Base-by-base conservation (phyloP, 2,329 filamentous ascomycete species). In the Sporothrix mexicana region DNA sequence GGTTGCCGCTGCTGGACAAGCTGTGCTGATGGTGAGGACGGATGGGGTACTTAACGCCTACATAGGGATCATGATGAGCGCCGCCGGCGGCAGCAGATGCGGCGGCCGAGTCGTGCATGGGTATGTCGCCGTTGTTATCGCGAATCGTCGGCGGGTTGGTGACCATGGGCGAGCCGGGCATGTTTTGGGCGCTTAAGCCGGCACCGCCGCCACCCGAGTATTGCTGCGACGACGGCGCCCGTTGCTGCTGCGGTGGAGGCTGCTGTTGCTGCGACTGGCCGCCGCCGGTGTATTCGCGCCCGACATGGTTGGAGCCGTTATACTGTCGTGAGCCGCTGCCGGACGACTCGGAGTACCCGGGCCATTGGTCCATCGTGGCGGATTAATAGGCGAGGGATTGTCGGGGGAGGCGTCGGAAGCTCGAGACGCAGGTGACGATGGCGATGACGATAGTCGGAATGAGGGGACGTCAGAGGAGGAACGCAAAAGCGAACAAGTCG, bases 31-130 rank as follows among this genome's bases (percentile, higher is more conserved):
- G 92, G 81, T 90, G 90, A 59, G 93, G 90, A 77, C 93, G 90
- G 83, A 94, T 90, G 74, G 93, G 89, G 82, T 97, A 97, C 82
- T 97, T 97, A 79, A 93, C 90, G 81, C 91, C 90, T 79, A 92
- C 91, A 83, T 97, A 97, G 66, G 93, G 90, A 81, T 97, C 95
- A 76, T 88, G 87, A 20, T 74, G 73, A 17, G 41, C 69, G 25
- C 67, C 68, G 6, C 41, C 57, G 1, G 71, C 70, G 12, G 62
- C 66, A 4, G 59, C 72, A 1, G 68, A 71, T 0, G 72, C 73
- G 0, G 74, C 70, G 1, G 72, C 72, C 74, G 89, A 89, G 82
- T 97, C 95, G 82, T 96, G 93, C 95, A 98, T 98, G 74, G 91
- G 85, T 73, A 93, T 87, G 82, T 95, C 92, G 78, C 90, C 89